phyloP scores from a whole-genome alignment of 2,329 filamentous ascomycete genomes.

The Pyrenophora graminea region DNA sequence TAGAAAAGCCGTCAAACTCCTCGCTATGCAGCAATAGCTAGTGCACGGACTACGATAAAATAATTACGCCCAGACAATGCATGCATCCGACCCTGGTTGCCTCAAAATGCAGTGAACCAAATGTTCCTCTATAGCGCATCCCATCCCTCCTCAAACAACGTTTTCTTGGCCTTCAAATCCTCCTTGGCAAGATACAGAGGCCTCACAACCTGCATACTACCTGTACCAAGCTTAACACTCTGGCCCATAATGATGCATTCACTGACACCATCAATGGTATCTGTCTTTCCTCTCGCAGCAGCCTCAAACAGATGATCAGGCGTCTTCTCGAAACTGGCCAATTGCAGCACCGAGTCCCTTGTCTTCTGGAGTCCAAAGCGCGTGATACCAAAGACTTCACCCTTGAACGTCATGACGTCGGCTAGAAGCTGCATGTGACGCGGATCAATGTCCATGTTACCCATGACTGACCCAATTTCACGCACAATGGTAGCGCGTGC shows the following conservation, averaged over 20 bases:
- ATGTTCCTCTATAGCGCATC: constrained; percentile 29
- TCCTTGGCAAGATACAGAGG: constrained; percentile 54
- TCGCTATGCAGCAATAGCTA: no score
- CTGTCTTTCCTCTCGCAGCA: constrained; percentile 86
- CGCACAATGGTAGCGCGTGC: constrained; percentile 84
- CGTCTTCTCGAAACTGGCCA: constrained; percentile 97
- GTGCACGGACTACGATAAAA: no score
- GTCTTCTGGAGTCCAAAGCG: constrained; percentile 96
- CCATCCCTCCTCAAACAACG: constrained; percentile 46
- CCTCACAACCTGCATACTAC: constrained; percentile 86
- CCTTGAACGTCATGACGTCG: constrained; percentile 99
- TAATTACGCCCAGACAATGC: no score
- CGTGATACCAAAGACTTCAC: constrained; percentile 93
- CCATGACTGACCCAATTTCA: constrained; percentile 90
- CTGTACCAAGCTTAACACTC: constrained; percentile 88
- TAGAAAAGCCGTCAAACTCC: no score
- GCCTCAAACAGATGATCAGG: constrained; percentile 97
- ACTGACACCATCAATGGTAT: constrained; percentile 88
- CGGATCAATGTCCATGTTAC: constrained; percentile 91
- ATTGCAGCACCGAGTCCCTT: constrained; percentile 88
- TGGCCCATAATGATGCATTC: constrained; percentile 99
- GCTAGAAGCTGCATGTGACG: constrained; percentile 97
- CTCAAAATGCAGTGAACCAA: no score
- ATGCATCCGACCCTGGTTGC: no score
- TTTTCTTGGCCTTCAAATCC: constrained; percentile 33